These are phyloP conservation scores for Mortierella claussenii DNA, from an alignment of 192 early-diverging fungal genomes.

Conservation along the genomic window DNA sequence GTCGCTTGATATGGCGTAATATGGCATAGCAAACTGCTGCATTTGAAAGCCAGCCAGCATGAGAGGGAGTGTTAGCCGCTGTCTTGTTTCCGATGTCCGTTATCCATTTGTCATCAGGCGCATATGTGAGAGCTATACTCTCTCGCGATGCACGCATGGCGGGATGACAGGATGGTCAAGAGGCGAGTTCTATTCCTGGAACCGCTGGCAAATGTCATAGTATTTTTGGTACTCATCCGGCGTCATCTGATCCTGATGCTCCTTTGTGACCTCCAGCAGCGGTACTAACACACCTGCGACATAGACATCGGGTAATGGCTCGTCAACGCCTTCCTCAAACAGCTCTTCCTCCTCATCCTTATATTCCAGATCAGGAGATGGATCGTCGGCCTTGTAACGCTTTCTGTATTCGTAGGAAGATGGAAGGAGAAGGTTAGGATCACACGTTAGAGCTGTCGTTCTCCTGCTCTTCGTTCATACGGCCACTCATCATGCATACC, in stretches of 20 bases:
- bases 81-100: too few species aligned
- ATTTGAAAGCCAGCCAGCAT: too few species aligned
- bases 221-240: slow-evolving; percentile 64
- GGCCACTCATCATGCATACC: neutral
- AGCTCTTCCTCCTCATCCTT: slow-evolving; percentile 38
- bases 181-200: too few species aligned
- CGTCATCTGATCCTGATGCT: slow-evolving; percentile 64
- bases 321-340: slow-evolving; percentile 27
- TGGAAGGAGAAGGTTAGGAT: neutral
- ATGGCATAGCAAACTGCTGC: too few species aligned
- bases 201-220: slow-evolving; percentile 33
- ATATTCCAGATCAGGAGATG: slow-evolving; percentile 19
- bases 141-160: too few species aligned
- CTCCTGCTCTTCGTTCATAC: too few species aligned
- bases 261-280: slow-evolving; percentile 63
- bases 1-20: too few species aligned
- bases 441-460: neutral
- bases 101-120: too few species aligned
- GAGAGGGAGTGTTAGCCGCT: too few species aligned
- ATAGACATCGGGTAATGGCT: slow-evolving; percentile 30
- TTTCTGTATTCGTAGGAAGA: slow-evolving; percentile 13
- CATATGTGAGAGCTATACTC: too few species aligned
- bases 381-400: slow-evolving; percentile 25
- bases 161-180: too few species aligned
- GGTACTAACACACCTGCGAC: slow-evolving; percentile 55